Conservation (phyloP, 768 basidiomycete species). For the Epithele typhae region DNA sequence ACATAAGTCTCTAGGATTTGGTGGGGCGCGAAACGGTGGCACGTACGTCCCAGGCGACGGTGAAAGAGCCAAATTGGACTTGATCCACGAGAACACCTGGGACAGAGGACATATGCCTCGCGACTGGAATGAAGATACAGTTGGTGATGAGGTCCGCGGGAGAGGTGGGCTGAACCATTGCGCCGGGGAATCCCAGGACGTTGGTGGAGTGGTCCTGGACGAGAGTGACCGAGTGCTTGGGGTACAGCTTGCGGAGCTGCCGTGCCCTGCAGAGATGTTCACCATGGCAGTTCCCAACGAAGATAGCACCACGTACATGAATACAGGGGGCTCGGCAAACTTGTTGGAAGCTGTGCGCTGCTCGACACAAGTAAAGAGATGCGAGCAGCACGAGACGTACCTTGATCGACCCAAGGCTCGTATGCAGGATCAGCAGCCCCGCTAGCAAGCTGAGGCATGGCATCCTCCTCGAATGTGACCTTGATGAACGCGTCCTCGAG, state of each 20-base stretch:
- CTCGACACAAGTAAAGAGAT: neutral
- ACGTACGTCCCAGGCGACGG: slow-evolving; percentile 55
- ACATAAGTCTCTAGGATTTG: neutral
- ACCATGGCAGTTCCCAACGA: neutral
- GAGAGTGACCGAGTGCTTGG: slow-evolving; percentile 55
- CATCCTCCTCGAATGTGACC: slow-evolving; percentile 36
- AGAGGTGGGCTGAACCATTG: slow-evolving; percentile 39
- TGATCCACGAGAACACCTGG: slow-evolving; percentile 52
- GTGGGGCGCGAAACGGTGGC: neutral
- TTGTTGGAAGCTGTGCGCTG: slow-evolving; percentile 45
- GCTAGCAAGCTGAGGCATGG: neutral
- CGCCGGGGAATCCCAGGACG: slow-evolving; percentile 49
- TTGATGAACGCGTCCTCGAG: slow-evolving; percentile 42
- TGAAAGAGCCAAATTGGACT: slow-evolving; percentile 52
- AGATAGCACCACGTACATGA: slow-evolving; percentile 1
- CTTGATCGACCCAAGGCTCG: slow-evolving; percentile 47
- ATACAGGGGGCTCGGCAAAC: slow-evolving; percentile 35
- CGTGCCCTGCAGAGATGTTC: slow-evolving; percentile 30
- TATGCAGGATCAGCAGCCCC: slow-evolving; percentile 36
- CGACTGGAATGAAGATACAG: slow-evolving; percentile 44
- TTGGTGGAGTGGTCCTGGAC: slow-evolving; percentile 42
- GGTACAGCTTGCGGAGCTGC: slow-evolving; percentile 53
- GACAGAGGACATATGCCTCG: slow-evolving; percentile 34
- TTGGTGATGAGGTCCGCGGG: slow-evolving; percentile 48
- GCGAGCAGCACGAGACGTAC: slow-evolving; percentile 26